A percentile compares a stretch with the other conserved stretches of the same genome.
Conservation (phyloP, 2,329 filamentous ascomycete genomes). For the Fusarium sp. region DNA sequence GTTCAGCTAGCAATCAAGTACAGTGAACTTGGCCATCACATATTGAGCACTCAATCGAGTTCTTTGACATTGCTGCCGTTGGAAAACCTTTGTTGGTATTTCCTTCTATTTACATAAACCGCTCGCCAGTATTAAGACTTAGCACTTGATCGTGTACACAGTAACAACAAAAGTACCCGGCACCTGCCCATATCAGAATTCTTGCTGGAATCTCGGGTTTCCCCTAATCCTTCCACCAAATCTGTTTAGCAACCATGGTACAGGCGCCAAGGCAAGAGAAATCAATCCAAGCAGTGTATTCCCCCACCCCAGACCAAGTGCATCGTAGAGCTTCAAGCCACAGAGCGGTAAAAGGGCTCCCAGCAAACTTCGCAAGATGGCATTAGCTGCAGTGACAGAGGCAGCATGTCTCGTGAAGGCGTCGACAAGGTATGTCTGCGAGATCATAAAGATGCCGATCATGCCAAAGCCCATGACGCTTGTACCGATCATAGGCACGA, state of each 20-base stretch:
- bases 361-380: slow-evolving; percentile 46
- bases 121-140: neutral
- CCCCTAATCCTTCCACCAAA: slow-evolving; percentile 9
- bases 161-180: neutral
- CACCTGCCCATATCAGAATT: neutral
- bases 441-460: slow-evolving; percentile 58
- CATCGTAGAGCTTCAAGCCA: slow-evolving; percentile 53
- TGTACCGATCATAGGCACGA: slow-evolving; percentile 49
- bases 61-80: neutral
- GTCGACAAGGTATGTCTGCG: slow-evolving; percentile 54
- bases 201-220: neutral
- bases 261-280: slow-evolving; percentile 49
- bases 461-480: slow-evolving; percentile 57
- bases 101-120: neutral
- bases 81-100: neutral
- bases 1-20: too few species aligned
- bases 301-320: slow-evolving; percentile 56
- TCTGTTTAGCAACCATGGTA: slow-evolving; percentile 39
- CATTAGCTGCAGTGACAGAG: slow-evolving; percentile 39
- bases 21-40: neutral
- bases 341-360: slow-evolving; percentile 55
- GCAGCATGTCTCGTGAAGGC: slow-evolving; percentile 40
- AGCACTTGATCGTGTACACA: neutral
- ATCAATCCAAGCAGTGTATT: slow-evolving; percentile 56
- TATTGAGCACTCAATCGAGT: neutral